phyloP scores from a whole-genome alignment of 306 rosid species.

The Rubus parviflorus region DNA sequence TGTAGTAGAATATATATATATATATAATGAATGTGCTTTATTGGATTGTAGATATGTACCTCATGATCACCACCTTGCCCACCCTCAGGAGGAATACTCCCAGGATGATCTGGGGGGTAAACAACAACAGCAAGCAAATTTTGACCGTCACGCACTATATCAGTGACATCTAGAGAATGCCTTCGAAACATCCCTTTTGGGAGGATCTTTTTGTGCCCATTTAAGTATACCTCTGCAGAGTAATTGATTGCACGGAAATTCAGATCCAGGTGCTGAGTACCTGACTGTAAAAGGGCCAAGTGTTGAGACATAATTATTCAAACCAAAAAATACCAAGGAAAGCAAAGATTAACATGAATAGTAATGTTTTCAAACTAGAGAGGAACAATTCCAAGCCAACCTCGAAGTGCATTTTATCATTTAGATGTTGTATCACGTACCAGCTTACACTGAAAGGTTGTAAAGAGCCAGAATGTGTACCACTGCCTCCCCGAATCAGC shows the following conservation, averaged over 20 bases:
- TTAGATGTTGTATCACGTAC: constrained; percentile 31
- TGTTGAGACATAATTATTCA: constrained; percentile 25
- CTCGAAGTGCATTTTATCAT: neutral
- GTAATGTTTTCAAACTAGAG: neutral
- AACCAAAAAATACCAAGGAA: neutral
- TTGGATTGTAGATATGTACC: constrained; percentile 37
- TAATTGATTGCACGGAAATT: constrained; percentile 90
- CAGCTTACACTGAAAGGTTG: constrained; percentile 64
- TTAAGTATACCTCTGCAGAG: constrained; percentile 78
- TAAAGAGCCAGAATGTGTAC: constrained; percentile 95
- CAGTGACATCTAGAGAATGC: constrained; percentile 82
- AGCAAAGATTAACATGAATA: neutral
- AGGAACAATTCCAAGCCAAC: neutral
- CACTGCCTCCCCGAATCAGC: constrained; percentile 89
- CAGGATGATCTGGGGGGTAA: constrained; percentile 97
- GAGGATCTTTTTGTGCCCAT: constrained; percentile 64
- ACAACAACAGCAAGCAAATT: constrained; percentile 93
- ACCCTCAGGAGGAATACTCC: constrained; percentile 69
- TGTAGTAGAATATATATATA: neutral
- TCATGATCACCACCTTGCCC: constrained; percentile 99
- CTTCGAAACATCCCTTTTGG: constrained; percentile 96
- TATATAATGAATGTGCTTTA: constrained; percentile 5
- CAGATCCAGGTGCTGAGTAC: constrained; percentile 67
- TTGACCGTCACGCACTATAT: constrained; percentile 60
- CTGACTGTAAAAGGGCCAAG: constrained; percentile 50